Base-by-base conservation (phyloP, 2,329 filamentous ascomycete genomes). In the Stenocarpella maydis region DNA sequence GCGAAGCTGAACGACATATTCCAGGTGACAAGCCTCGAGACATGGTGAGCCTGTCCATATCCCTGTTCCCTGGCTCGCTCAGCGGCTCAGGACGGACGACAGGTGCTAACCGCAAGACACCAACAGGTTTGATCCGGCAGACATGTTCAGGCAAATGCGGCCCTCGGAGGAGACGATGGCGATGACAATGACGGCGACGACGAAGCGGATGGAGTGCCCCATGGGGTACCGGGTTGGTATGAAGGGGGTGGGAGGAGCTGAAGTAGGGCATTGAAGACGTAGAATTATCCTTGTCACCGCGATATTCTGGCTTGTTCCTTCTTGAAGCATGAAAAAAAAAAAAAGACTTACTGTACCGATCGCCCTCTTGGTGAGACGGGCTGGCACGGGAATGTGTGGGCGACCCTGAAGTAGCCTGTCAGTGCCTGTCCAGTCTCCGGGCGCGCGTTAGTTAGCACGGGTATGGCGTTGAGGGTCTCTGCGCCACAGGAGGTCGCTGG, bases 1-100 rank as follows among this genome's bases (percentile, higher is more conserved):
- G 90, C 89, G 14, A 83, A 83, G 24, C 85, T 92, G 7, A 88
- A 91, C 73, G 86, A 88, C 17, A 84, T 85, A 70, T 78, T 91
- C 50, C 85, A 88, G 69, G 78, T 92, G 28, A 45, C 55, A 28
- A 69, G 64, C 41, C 67, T 71, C 14, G 70, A 71, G 58, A 71
- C 68, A 26, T 71, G 67, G 60, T 67, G 50, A 58, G 65, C 54
- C 52, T 50, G 31, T 6, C 50, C 41, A 31, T 60, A 43, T 7
- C 19, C 14, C 31, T 28, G 45, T 12, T 9, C 31, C 31, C 31
- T 12, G 54, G 17, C 37, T 28, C 37, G 37, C 28, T 49, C 17
- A 21, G 26, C 50, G 17, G 41, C 65, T 21, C 28, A 17, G 28
- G 21, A 49, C 53, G 43, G 41, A 45, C 26, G 43, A 45, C 26